phyloP scores from a whole-genome alignment of 345 rosid species.

The Salix suchowensis region DNA sequence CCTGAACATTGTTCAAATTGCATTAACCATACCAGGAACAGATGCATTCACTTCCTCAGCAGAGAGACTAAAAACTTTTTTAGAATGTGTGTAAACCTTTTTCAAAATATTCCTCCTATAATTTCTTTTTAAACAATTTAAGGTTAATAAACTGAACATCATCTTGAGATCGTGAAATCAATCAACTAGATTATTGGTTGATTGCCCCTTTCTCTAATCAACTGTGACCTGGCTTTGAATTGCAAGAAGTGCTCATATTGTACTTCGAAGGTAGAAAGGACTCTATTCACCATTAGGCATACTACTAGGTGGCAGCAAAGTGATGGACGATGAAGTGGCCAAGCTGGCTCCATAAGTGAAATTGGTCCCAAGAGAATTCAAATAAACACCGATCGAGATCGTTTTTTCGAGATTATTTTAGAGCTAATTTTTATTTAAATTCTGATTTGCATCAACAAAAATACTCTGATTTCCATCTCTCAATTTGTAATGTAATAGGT shows the following conservation, averaged over 20 bases:
- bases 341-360: constrained; percentile 33
- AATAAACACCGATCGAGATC: constrained; percentile 18
- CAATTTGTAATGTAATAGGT: too few relatives aligned
- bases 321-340: constrained; percentile 27
- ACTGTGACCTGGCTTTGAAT: constrained; percentile 26
- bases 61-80: constrained; percentile 12
- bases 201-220: background rate
- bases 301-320: background rate
- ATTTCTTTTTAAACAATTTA: background rate
- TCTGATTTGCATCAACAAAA: too few relatives aligned
- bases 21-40: constrained; percentile 37
- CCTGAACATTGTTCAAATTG: constrained; percentile 36
- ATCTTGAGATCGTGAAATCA: background rate
- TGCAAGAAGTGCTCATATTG: constrained; percentile 42
- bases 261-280: constrained; percentile 37
- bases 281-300: constrained; percentile 28
- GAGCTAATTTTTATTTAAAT: too few relatives aligned
- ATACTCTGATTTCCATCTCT: too few relatives aligned
- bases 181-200: background rate
- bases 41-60: constrained; percentile 36
- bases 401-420: background rate
- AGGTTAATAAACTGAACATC: too few relatives aligned
- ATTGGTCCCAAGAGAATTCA: constrained; percentile 24
- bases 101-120: background rate
- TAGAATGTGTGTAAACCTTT: constrained; percentile 48